Evolutionary conservation across 495 filamentous ascomycete genomes (phyloP).

Genomic region (Xylaria palmicola): DNA sequence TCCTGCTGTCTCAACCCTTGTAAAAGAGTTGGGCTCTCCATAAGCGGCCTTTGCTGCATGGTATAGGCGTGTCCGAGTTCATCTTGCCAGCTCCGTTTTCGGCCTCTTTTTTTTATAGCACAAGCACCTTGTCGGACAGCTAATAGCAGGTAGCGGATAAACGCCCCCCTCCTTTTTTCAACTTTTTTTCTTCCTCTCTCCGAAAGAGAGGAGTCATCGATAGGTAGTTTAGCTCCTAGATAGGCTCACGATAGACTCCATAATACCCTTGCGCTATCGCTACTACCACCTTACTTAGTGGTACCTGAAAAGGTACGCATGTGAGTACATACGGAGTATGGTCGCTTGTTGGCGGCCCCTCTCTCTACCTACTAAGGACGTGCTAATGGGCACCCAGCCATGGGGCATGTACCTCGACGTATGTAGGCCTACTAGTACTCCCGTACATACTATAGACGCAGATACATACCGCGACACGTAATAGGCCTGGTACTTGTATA

Average conservation of each 20-base stretch:
- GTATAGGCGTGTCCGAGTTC: conserved; percentile 1
- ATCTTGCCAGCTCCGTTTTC: conserved; percentile 9
- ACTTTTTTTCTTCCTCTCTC: neutral
- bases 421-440: neutral
- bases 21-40: neutral
- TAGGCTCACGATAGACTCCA: neutral
- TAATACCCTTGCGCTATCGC: conserved; percentile 1
- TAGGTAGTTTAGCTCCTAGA: conserved; percentile 2
- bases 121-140: conserved; percentile 2
- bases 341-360: neutral
- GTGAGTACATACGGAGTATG: neutral
- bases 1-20: neutral
- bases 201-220: conserved; percentile 10
- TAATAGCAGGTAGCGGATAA: neutral
- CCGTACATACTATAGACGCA: neutral
- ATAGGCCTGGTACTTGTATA: neutral
- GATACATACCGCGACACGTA: neutral
- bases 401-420: neutral
- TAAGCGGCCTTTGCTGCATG: conserved; percentile 3
- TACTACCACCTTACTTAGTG: neutral
- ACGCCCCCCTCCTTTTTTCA: neutral
- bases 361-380: neutral
- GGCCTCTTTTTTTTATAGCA: neutral
- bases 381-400: too few species aligned
- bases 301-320: neutral